Evolutionary conservation across 768 basidiomycete genomes (phyloP).

Genomic region (Pisolithus microcarpus): DNA sequence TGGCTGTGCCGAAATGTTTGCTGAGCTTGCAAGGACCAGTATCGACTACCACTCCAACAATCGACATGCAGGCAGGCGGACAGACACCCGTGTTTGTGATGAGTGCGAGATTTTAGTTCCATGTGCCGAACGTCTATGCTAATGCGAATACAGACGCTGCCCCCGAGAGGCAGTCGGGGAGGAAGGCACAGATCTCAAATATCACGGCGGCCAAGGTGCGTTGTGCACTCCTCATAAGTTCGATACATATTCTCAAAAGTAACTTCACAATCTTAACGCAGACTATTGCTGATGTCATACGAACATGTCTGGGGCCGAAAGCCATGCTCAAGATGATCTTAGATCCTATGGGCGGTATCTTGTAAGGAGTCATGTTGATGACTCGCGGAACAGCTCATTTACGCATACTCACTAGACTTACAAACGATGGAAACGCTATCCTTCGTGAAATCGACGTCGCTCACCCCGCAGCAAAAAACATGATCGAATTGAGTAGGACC

Average conservation of each 20-base stretch:
- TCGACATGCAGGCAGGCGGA: constrained; percentile 29
- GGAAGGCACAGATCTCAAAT: constrained; percentile 95
- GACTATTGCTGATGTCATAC: constrained; percentile 97
- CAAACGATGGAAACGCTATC: constrained; percentile 99
- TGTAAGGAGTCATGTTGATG: constrained; percentile 44
- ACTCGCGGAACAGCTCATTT: not conserved
- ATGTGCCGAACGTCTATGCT: not conserved
- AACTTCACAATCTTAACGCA: constrained; percentile 22
- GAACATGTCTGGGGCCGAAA: constrained; percentile 95
- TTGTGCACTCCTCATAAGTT: constrained; percentile 10
- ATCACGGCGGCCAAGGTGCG: constrained; percentile 92
- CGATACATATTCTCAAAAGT: not conserved
- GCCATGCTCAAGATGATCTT: constrained; percentile 99
- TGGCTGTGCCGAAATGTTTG: no score
- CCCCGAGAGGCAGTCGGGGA: constrained; percentile 87
- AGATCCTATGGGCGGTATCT: constrained; percentile 98
- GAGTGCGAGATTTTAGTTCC: constrained; percentile 40
- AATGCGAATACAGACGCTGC: constrained; percentile 60
- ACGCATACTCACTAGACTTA: constrained; percentile 48
- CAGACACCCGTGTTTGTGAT: constrained; percentile 82
- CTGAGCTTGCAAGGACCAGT: no score
- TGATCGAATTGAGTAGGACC: constrained; percentile 97
- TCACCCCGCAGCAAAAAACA: constrained; percentile 98
- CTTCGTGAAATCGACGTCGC: constrained; percentile 98
- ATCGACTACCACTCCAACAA: not conserved